phyloP scores from a whole-genome alignment of 768 basidiomycete genomes.

The Hericium erinaceus region DNA sequence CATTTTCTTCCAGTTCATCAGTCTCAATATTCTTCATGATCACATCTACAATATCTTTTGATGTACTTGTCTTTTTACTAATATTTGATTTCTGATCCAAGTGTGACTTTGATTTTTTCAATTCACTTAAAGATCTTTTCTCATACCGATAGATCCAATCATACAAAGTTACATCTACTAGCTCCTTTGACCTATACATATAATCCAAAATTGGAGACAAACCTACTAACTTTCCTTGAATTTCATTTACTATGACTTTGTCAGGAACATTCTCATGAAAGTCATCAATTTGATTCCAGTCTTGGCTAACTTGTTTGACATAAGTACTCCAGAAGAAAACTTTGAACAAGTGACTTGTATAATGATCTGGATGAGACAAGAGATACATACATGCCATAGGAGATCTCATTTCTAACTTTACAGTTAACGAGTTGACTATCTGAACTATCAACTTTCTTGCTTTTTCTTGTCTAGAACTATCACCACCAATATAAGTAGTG shows the following conservation, averaged over 20 bases:
- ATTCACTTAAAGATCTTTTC: background rate
- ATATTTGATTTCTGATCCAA: too few relatives aligned
- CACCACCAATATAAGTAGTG: slow-evolving; percentile 13
- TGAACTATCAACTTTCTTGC: slow-evolving; percentile 25
- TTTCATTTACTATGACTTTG: slow-evolving; percentile 9
- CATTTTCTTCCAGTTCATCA: too few relatives aligned
- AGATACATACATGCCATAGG: slow-evolving; percentile 29
- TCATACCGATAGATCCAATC: slow-evolving; percentile 14
- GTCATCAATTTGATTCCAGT: slow-evolving; percentile 7
- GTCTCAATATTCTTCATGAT: too few relatives aligned
- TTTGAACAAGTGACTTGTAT: slow-evolving; percentile 27
- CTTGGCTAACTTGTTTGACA: slow-evolving; percentile 17
- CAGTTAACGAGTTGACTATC: slow-evolving; percentile 27
- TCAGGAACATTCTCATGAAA: slow-evolving; percentile 1
- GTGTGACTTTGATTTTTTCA: background rate
- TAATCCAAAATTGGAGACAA: slow-evolving; percentile 26
- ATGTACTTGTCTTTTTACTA: too few relatives aligned
- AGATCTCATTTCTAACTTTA: slow-evolving; percentile 28
- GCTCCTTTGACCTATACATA: slow-evolving; percentile 16
- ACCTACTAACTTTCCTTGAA: slow-evolving; percentile 11
- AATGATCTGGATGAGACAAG: slow-evolving; percentile 28
- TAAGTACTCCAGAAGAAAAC: slow-evolving; percentile 26
- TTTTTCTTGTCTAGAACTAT: slow-evolving; percentile 5
- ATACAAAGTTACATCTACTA: slow-evolving; percentile 18
- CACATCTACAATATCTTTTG: too few relatives aligned